phyloP scores from a whole-genome alignment of 2,329 filamentous ascomycete genomes.

The Claviceps maximensis region DNA sequence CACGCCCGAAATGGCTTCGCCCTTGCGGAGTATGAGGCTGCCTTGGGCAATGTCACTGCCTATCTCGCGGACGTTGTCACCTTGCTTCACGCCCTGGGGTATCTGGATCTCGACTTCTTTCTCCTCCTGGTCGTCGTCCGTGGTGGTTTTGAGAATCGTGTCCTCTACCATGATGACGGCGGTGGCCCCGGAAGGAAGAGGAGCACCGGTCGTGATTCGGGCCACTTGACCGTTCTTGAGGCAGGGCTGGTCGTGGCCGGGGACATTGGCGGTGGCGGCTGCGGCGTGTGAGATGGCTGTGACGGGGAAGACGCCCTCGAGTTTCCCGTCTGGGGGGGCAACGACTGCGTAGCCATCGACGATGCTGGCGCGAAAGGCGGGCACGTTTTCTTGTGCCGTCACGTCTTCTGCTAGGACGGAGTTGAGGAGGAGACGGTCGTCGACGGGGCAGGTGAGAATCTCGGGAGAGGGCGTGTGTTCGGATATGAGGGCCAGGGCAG shows the following conservation, averaged over 20 bases:
- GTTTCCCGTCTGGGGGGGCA: slow-evolving; percentile 44
- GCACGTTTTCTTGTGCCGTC: slow-evolving; percentile 66
- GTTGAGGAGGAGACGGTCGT: slow-evolving; percentile 57
- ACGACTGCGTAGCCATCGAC: slow-evolving; percentile 92
- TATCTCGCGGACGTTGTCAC: slow-evolving; percentile 82
- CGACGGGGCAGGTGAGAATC: slow-evolving; percentile 44
- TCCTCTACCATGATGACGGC: slow-evolving; percentile 92
- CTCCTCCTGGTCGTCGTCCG: slow-evolving; percentile 73
- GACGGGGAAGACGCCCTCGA: slow-evolving; percentile 76
- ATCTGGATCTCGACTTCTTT: slow-evolving; percentile 78
- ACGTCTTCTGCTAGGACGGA: slow-evolving; percentile 75
- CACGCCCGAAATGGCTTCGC: slow-evolving; percentile 70
- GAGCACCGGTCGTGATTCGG: slow-evolving; percentile 88
- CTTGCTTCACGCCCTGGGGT: slow-evolving; percentile 49
- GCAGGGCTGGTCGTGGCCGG: slow-evolving; percentile 45
- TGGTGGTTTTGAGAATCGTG: slow-evolving; percentile 61
- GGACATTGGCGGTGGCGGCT: slow-evolving; percentile 41
- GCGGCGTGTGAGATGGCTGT: slow-evolving; percentile 77
- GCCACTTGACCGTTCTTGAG: slow-evolving; percentile 66
- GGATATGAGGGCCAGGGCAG: slow-evolving; percentile 63
- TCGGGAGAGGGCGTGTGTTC: slow-evolving; percentile 55
- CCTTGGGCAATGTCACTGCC: slow-evolving; percentile 72
- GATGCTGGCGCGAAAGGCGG: slow-evolving; percentile 88
- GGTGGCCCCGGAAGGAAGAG: slow-evolving; percentile 75
- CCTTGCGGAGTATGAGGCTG: slow-evolving; percentile 57